Evolutionary conservation across 2,329 filamentous ascomycete species (phyloP).

Genomic region (Calonectria fujianensis): DNA sequence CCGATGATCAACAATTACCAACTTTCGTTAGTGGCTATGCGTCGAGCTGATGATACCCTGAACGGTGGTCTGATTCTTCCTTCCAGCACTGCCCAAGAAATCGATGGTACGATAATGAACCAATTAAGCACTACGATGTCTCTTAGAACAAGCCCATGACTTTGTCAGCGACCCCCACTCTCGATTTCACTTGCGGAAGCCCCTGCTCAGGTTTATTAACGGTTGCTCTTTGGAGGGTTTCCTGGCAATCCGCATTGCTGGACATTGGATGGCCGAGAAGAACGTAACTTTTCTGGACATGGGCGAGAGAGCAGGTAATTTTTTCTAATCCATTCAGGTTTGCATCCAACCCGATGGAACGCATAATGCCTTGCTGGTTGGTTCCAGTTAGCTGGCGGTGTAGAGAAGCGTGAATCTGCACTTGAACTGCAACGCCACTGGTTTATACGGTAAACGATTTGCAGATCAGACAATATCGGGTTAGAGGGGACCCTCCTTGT

Average conservation of each 20-base stretch:
- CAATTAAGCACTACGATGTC: not conserved
- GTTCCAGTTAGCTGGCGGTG: not conserved
- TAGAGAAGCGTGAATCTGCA: not conserved
- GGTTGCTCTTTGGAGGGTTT: not conserved
- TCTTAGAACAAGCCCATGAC: not conserved
- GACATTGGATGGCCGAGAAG: not conserved
- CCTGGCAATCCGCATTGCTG: not conserved
- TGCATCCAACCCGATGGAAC: not conserved
- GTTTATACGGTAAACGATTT: not conserved
- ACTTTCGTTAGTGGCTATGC: not conserved
- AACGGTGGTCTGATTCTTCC: not conserved
- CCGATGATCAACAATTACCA: no score
- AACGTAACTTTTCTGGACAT: not conserved
- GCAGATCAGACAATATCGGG: not conserved
- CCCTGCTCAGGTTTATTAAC: not conserved
- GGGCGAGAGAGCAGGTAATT: not conserved
- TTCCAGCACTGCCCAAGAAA: not conserved
- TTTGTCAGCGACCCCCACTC: not conserved
- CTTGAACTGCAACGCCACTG: not conserved
- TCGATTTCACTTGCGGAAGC: not conserved
- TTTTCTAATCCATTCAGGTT: not conserved
- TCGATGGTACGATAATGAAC: not conserved
- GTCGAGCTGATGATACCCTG: not conserved
- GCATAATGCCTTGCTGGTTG: not conserved
- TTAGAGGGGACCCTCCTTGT: not conserved